phyloP scores from a whole-genome alignment of 495 filamentous ascomycete species.

The Alectoria sarmentosa region DNA sequence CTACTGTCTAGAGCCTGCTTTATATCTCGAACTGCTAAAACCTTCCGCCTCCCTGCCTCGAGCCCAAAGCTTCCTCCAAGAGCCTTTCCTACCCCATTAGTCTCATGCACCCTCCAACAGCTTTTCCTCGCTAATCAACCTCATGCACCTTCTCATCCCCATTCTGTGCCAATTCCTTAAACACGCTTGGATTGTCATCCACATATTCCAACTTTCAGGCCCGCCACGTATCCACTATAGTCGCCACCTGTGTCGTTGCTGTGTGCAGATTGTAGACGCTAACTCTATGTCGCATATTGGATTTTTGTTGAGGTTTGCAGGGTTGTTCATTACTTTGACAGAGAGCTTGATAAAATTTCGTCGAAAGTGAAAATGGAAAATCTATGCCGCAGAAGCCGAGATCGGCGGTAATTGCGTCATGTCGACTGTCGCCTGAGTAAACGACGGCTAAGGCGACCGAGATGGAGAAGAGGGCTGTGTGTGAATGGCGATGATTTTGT shows the following conservation, averaged over 20 bases:
- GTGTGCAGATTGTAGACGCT: neutral
- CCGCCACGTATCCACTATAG: neutral
- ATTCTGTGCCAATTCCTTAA: too few species aligned
- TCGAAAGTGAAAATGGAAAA: neutral
- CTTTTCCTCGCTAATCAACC: too few species aligned
- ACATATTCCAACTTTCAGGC: too few species aligned
- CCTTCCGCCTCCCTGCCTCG: too few species aligned
- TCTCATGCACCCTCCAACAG: too few species aligned
- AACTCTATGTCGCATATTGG: too few species aligned
- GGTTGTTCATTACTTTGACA: neutral
- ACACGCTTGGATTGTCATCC: too few species aligned
- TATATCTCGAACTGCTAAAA: too few species aligned
- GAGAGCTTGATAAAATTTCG: neutral
- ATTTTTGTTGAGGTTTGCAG: neutral
- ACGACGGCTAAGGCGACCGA: neutral
- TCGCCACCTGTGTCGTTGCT: neutral
- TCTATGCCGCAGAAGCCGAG: neutral
- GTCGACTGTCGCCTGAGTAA: neutral
- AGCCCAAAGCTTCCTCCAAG: too few species aligned
- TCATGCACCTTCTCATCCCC: too few species aligned
- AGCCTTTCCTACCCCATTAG: too few species aligned
- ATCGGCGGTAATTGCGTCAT: neutral
- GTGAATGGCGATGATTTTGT: neutral
- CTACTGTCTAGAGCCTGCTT: too few species aligned
- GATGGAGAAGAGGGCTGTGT: neutral